Evolutionary conservation across 768 basidiomycete species (phyloP).

Genomic region (Rhizopogon salebrosus): DNA sequence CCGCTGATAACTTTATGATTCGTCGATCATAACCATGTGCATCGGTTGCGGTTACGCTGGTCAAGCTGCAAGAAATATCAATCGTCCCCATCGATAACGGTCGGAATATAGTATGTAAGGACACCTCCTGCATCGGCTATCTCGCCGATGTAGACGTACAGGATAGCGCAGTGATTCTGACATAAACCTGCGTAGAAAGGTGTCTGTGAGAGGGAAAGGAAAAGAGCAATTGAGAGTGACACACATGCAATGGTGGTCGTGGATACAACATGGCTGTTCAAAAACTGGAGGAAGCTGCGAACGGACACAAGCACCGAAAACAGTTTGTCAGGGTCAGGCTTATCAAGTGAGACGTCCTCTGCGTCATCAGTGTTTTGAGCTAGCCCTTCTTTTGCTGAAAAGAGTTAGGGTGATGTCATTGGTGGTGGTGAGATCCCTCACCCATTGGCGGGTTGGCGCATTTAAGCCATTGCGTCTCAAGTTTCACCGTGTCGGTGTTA

Average conservation of each 20-base stretch:
- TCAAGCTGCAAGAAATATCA: constrained; percentile 2
- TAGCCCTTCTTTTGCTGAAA: constrained; percentile 11
- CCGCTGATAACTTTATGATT: not conserved
- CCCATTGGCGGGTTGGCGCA: constrained; percentile 61
- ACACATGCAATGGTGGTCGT: constrained; percentile 81
- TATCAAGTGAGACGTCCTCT: constrained; percentile 30
- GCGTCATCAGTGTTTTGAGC: constrained; percentile 25
- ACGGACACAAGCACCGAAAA: constrained; percentile 67
- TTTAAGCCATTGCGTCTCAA: constrained; percentile 77
- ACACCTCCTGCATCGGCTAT: constrained; percentile 76
- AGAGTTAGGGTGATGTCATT: not conserved
- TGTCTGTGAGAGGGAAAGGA: not conserved
- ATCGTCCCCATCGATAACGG: constrained; percentile 55
- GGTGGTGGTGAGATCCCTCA: constrained; percentile 13
- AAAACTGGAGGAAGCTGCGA: constrained; percentile 74
- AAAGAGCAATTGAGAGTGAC: constrained; percentile 21
- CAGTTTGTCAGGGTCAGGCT: constrained; percentile 49
- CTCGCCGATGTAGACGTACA: constrained; percentile 87
- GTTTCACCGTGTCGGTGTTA: constrained; percentile 66
- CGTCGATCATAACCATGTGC: not conserved
- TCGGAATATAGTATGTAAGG: constrained; percentile 84
- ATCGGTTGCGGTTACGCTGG: not conserved
- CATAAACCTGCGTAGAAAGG: constrained; percentile 56
- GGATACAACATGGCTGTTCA: constrained; percentile 75
- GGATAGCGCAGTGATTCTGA: constrained; percentile 75